These are phyloP conservation scores for Ambrosiella cleistominuta DNA, from an alignment of 2,329 filamentous ascomycete species.

Conservation along the genomic window DNA sequence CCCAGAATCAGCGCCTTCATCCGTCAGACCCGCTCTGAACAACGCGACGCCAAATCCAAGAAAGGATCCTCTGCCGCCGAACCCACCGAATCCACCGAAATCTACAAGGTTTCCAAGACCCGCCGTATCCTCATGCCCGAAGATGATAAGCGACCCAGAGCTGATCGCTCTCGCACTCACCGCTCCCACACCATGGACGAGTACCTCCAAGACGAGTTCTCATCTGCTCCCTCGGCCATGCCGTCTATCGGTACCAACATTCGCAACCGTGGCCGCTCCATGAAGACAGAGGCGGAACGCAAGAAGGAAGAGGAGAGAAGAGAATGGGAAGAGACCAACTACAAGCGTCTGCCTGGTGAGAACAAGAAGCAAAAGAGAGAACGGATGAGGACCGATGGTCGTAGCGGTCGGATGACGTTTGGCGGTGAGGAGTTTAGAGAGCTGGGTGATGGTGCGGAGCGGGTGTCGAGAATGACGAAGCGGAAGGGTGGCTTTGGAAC, in stretches of 20 bases:
- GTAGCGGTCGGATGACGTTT: slow-evolving; percentile 41
- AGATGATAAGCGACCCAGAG: slow-evolving; percentile 31
- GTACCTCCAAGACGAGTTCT: slow-evolving; percentile 74
- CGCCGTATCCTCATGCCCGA: slow-evolving; percentile 72
- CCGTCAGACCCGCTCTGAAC: slow-evolving; percentile 8
- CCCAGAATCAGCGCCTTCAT: slow-evolving; percentile 10
- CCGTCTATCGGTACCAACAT: slow-evolving; percentile 90
- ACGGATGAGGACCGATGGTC: slow-evolving; percentile 27
- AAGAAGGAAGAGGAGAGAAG: slow-evolving; percentile 60
- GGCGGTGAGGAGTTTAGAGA: slow-evolving; percentile 89
- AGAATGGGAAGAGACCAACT: slow-evolving; percentile 85
- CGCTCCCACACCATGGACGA: slow-evolving; percentile 82
- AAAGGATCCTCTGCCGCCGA: slow-evolving; percentile 13
- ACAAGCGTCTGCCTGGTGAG: slow-evolving; percentile 67
- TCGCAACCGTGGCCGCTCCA: slow-evolving; percentile 55
- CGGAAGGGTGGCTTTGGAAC: slow-evolving; percentile 43
- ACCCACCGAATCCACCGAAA: slow-evolving; percentile 31
- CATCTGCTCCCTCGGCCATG: slow-evolving; percentile 60
- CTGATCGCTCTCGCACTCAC: slow-evolving; percentile 45
- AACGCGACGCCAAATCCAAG: slow-evolving; percentile 12
- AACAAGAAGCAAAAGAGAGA: slow-evolving; percentile 74
- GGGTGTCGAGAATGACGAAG: slow-evolving; percentile 69
- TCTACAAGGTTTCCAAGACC: slow-evolving; percentile 80
- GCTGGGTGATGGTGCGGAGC: slow-evolving; percentile 67
- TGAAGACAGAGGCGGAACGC: slow-evolving; percentile 60